Conservation (phyloP, 306 rosid species). For the Vigna angularis region DNA sequence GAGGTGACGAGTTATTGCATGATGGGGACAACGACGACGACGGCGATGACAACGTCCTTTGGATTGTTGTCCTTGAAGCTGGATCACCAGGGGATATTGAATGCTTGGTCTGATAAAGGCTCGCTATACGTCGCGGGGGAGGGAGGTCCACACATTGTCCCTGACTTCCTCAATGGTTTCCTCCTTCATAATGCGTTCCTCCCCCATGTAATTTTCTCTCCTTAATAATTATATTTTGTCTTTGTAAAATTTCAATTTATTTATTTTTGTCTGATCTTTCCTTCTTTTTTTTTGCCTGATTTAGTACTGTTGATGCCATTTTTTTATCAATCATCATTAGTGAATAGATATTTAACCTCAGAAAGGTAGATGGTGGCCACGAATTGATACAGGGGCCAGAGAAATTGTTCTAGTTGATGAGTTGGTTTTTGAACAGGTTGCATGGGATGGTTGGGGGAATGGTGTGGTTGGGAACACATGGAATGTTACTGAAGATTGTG, state of each 20-base stretch:
- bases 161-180: slow-evolving; percentile 52
- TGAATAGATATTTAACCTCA: not conserved
- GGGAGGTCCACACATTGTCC: slow-evolving; percentile 69
- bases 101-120: slow-evolving; percentile 92
- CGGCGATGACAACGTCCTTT: slow-evolving; percentile 50
- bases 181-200: slow-evolving; percentile 15
- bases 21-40: slow-evolving; percentile 27
- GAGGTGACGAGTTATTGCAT: slow-evolving; percentile 57
- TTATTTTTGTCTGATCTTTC: not conserved
- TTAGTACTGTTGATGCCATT: not conserved
- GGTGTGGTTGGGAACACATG: slow-evolving; percentile 59
- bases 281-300: not conserved
- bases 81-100: slow-evolving; percentile 78
- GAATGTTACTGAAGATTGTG: slow-evolving; percentile 64
- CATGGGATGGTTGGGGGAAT: slow-evolving; percentile 55
- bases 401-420: not conserved
- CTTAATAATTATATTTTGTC: not conserved
- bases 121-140: slow-evolving; percentile 67
- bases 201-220: slow-evolving; percentile 53
- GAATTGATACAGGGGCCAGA: not conserved
- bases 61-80: slow-evolving; percentile 74
- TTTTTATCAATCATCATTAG: not conserved
- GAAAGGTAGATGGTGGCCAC: not conserved
- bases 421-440: slow-evolving; percentile 42
- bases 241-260: not conserved